A percentile compares a stretch with the other conserved stretches of the same genome.
phyloP scores from a whole-genome alignment of 2,329 filamentous ascomycete species.

The Akanthomyces muscarius region DNA sequence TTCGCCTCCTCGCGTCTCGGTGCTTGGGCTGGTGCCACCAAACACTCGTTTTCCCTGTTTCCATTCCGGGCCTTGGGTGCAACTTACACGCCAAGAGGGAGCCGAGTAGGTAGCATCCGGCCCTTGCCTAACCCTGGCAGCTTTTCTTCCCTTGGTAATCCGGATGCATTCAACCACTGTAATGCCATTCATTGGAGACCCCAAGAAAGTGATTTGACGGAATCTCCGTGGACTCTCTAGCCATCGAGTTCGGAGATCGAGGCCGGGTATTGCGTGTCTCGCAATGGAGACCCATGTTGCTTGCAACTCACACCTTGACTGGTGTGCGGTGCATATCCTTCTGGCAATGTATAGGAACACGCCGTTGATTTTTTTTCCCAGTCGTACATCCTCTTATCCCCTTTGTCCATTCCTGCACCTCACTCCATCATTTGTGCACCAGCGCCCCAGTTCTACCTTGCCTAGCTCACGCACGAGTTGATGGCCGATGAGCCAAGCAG shows the following conservation, averaged over 20 bases:
- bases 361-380: neutral
- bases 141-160: neutral
- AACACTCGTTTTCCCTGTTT: neutral
- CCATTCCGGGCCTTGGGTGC: neutral
- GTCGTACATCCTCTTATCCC: neutral
- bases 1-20: too few relatives aligned
- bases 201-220: neutral
- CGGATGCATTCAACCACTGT: neutral
- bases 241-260: neutral
- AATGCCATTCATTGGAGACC: neutral
- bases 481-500: neutral
- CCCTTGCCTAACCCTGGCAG: neutral
- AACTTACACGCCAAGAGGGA: neutral
- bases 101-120: neutral
- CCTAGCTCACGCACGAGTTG: neutral
- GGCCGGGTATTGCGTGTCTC: neutral
- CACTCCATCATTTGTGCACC: neutral
- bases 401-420: neutral
- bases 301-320: neutral
- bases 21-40: too few relatives aligned
- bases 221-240: neutral
- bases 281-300: neutral
- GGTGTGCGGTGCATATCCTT: too few relatives aligned
- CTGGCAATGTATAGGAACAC: too few relatives aligned
- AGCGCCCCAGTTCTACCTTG: neutral